A percentile compares a stretch with the other conserved stretches of the same genome.
Evolutionary conservation across 78 protist species (phyloP).

Genomic region (Paratrimastix pyriformis): DNA sequence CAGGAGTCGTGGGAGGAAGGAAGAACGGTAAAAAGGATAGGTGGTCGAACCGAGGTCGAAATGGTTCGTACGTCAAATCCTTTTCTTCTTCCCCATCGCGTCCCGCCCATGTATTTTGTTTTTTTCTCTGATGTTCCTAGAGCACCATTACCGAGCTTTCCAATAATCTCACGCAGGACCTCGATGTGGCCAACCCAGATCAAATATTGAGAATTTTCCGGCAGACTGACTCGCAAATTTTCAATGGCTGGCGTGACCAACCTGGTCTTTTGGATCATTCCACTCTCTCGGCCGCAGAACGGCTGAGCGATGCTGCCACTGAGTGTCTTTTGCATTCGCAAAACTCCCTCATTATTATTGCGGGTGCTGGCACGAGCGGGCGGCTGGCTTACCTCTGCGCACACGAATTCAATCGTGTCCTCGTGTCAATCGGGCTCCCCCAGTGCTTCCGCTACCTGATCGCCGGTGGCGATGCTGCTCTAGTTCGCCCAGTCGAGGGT

Average conservation of each 20-base stretch:
- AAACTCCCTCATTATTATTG: not conserved
- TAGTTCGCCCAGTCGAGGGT: conserved; percentile 51
- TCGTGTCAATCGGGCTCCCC: not conserved
- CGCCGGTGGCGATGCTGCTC: conserved; percentile 70
- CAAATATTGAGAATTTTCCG: not conserved
- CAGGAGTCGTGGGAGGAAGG: no score
- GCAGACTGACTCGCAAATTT: conserved; percentile 4
- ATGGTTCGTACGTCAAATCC: no score
- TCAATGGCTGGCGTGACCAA: not conserved
- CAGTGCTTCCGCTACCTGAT: conserved; percentile 38
- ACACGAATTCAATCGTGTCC: conserved; percentile 11
- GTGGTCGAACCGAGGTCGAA: no score
- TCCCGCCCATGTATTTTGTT: no score
- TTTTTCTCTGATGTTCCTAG: no score
- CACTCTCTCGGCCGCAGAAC: not conserved
- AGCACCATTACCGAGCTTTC: conserved; percentile 30
- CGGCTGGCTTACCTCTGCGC: conserved; percentile 53
- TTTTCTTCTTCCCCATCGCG: no score
- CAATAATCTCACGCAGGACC: conserved; percentile 1
- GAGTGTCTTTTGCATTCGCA: not conserved
- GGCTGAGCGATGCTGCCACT: not conserved
- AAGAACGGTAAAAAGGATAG: no score
- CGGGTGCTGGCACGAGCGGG: conserved; percentile 61
- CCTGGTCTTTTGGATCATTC: not conserved
- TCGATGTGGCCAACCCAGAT: not conserved